phyloP scores from a whole-genome alignment of 1,284 basidiomycete species.

The Pterulicium gracile region DNA sequence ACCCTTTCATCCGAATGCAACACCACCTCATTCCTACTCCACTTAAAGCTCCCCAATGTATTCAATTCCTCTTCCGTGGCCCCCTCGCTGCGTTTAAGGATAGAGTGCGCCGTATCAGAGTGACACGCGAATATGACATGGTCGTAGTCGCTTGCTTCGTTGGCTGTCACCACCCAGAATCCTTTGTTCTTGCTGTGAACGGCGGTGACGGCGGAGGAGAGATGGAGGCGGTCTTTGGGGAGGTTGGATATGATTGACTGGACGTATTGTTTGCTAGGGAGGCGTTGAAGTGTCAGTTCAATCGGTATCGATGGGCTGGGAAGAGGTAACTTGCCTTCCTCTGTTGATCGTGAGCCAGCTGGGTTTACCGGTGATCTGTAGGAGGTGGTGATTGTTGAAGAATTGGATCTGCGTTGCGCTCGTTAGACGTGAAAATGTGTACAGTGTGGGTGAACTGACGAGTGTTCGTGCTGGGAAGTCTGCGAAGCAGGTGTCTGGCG shows the following conservation, averaged over 20 bases:
- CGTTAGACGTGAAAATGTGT: not conserved
- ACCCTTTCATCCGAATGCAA: slow-evolving; percentile 58
- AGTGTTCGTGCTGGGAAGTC: slow-evolving; percentile 69
- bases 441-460: slow-evolving; percentile 21
- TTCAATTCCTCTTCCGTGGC: slow-evolving; percentile 44
- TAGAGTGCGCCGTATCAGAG: slow-evolving; percentile 53
- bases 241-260: slow-evolving; percentile 49
- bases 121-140: slow-evolving; percentile 75
- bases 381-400: slow-evolving; percentile 72
- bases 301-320: too few species aligned
- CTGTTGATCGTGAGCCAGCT: slow-evolving; percentile 70
- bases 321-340: slow-evolving; percentile 48
- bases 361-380: slow-evolving; percentile 68
- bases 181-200: slow-evolving; percentile 19
- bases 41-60: slow-evolving; percentile 50
- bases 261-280: slow-evolving; percentile 57
- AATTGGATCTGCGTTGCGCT: slow-evolving; percentile 42
- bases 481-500: slow-evolving; percentile 58
- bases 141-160: slow-evolving; percentile 38
- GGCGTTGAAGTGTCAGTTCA: too few species aligned
- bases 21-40: slow-evolving; percentile 63
- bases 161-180: slow-evolving; percentile 32
- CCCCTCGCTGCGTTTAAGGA: slow-evolving; percentile 45
- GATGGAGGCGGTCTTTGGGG: slow-evolving; percentile 42
- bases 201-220: slow-evolving; percentile 45